Evolutionary conservation across 139 green algal species (phyloP), one percentile per base, ranked within the genome.

Genomic region (Chlamydomonas eustigma): DNA sequence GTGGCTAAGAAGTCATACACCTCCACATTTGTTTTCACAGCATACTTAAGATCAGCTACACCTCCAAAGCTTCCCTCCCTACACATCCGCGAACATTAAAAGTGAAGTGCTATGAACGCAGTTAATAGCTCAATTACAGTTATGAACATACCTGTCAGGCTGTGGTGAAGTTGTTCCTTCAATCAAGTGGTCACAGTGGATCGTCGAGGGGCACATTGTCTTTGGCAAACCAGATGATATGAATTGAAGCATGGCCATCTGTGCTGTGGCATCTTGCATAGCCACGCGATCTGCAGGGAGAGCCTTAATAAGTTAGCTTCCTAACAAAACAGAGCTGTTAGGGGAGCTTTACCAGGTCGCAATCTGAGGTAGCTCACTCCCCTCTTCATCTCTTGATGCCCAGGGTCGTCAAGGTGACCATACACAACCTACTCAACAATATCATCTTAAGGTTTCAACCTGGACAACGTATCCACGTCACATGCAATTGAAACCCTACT

Each of bases 221-320:
- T 93, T 90, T 34, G 92, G 93, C 74, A 98, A 84, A 12, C 93
- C 93, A 0, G 90, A 96, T 33, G 92, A 96, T 76, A 98, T 98
- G 89, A 98, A 98, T 81, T 97, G 94, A 39, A 98, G 87, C 86
- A 98, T 94, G 37, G 93, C 93, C 93, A 97, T 98, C 89, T 98
- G 94, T 3, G 93, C 93, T 31, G 94, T 98, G 31, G 93, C 94
- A 64, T 98, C 93, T 86, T 98, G 93, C 93, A 98, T 98, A 1
- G 93, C 93, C 81, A 98, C 93, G 39, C 93, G 91, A 79, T 97
- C 93, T 94, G 89, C 75, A 34, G 36, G 35, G 69, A 25, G 12
- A 76, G 8, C 6, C 58, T 37, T 70, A 58, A 12, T 58, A 18
- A 58, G 44, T 18, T 58, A 58, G 12, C 44, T 28, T 18, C 12